Conservation (phyloP, 139 green algal species). For the Pseudopediastrum boryanum region DNA sequence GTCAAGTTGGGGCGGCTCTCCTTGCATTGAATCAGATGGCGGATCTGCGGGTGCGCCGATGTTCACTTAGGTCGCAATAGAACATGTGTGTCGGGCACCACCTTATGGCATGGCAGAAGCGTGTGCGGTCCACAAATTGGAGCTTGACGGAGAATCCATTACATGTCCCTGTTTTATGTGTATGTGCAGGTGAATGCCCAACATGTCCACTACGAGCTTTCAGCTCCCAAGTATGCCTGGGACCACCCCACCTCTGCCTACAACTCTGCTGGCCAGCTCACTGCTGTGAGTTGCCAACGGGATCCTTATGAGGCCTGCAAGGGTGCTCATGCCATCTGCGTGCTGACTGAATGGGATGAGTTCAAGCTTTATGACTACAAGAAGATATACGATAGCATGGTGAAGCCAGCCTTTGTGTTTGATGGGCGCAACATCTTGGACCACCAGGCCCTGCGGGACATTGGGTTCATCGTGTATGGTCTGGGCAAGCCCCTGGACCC, state of each 20-base stretch:
- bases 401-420: constrained; percentile 99
- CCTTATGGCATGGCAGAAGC: too few species aligned
- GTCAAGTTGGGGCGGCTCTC: too few species aligned
- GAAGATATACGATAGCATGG: constrained; percentile 87
- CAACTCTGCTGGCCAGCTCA: constrained; percentile 13
- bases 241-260: constrained; percentile 77
- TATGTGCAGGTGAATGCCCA: constrained; percentile 61
- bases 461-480: constrained; percentile 98
- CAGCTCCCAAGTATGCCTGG: constrained; percentile 90
- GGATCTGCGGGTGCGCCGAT: too few species aligned
- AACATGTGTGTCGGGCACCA: too few species aligned
- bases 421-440: constrained; percentile 96
- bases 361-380: constrained; percentile 93
- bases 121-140: too few species aligned
- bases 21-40: too few species aligned
- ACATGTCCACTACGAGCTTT: constrained; percentile 88
- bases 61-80: too few species aligned
- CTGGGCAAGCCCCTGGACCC: constrained; percentile 98
- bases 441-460: constrained; percentile 86
- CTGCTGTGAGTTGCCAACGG: constrained; percentile 43
- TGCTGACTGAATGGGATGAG: constrained; percentile 99
- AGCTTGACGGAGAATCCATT: too few species aligned
- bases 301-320: constrained; percentile 71
- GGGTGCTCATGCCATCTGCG: constrained; percentile 84
- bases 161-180: too few species aligned